Base-by-base conservation (phyloP, 2,329 filamentous ascomycete species). In the Arthrocladium fulminans region DNA sequence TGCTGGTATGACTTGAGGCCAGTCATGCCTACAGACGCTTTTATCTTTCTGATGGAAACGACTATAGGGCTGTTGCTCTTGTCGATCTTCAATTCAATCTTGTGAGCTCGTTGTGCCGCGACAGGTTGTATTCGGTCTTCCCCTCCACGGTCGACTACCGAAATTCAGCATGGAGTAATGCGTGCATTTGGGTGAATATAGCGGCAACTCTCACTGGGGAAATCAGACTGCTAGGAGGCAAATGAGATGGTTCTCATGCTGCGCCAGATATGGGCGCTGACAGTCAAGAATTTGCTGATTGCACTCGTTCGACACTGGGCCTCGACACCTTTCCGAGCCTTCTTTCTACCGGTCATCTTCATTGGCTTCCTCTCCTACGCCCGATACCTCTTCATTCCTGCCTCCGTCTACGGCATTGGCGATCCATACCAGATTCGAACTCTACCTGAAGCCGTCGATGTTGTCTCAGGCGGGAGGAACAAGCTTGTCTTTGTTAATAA, bases 401-500 rank as follows among this genome's bases (percentile, higher is more conserved):
- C 86, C 1, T 83, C 84, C 1, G 69, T 75, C 2, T 94, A 76
- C 59, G 89, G 89, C 38, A 80, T 95, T 55, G 84, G 82, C 38
- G 62, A 72, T 0, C 65, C 79, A 0, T 70, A 67, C 5, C 73
- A 80, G 0, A 67, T 95, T 52, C 77, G 81, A 51, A 75, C 77
- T 9, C 73, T 94, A 15, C 60, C 72, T 27, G 69, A 84, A 53
- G 86, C 81, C 1, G 73, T 94, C 25, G 61, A 65, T 17, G 67
- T 69, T 22, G 78, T 81, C 2, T 67, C 68, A 13, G 71, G 71
- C 9, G 79, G 80, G 15, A 75, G 85, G 54, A 67, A 84, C 56
- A 87, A 78, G 44, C 71, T 95, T 12, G 81, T 82, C 10, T 86
- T 96, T 48, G 81, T 94, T 50, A 84, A 94, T 62, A 88, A 80